These are phyloP conservation scores for Calonectria pteridis DNA, from an alignment of 2,329 filamentous ascomycete genomes.

Conservation along the genomic window DNA sequence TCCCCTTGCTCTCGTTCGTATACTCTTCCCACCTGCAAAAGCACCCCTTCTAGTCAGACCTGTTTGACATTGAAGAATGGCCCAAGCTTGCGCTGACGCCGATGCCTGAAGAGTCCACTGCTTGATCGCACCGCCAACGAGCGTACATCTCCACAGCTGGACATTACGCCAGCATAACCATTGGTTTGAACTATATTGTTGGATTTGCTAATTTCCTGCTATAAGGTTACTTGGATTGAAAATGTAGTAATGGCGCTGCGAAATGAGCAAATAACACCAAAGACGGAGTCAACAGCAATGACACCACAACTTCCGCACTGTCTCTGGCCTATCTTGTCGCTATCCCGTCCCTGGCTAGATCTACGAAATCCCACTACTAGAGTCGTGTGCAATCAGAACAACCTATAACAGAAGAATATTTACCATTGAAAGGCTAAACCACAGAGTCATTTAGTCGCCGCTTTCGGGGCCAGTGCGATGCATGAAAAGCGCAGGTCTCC, in stretches of 20 bases:
- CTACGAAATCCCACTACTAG: no score
- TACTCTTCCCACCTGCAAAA: background rate
- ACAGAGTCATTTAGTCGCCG: background rate
- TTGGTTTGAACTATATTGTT: background rate
- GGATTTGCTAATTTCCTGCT: background rate
- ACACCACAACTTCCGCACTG: background rate
- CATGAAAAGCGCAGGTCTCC: slow-evolving; percentile 28
- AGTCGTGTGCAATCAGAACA: no score
- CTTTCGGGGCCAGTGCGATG: slow-evolving; percentile 20
- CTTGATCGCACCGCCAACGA: background rate
- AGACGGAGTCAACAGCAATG: background rate
- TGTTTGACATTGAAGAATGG: background rate
- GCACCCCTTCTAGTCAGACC: background rate
- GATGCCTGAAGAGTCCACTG: background rate
- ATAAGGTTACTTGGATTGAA: background rate
- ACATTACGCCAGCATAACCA: background rate
- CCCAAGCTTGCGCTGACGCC: background rate
- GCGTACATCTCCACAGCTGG: background rate
- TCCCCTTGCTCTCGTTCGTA: background rate
- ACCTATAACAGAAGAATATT: background rate
- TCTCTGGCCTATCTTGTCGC: background rate
- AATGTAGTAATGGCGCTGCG: background rate
- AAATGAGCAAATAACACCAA: background rate
- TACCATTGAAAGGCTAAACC: background rate
- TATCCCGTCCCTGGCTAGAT: no score